Evolutionary conservation across 2,329 filamentous ascomycete genomes (phyloP), one percentile per base, ranked within the genome.

Genomic region (Tolypocladium inflatum): DNA sequence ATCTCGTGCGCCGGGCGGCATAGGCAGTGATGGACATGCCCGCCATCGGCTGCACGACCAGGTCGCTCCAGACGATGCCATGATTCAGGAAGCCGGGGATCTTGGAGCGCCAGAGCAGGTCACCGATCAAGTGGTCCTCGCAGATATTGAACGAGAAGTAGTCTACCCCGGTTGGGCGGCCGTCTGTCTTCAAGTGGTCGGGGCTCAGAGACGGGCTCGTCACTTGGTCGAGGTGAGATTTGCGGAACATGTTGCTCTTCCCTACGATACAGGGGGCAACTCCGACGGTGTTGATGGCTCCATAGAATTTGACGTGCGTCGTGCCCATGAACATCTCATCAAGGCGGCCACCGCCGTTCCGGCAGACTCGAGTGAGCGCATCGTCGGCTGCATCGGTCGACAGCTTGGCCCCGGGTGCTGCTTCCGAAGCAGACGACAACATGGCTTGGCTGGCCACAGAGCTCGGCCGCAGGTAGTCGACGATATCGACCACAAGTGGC

Each of bases 191-290:
- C 61, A 70, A 67, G 63, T 77, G 70, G 62, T 75, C 65, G 33
- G 75, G 77, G 64, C 79, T 80, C 63, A 67, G 72, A 56, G 70
- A 55, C 41, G 80, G 71, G 67, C 81, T 72, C 38, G 85, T 86
- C 10, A 94, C 82, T 63, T 82, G 81, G 72, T 97, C 84, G 41
- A 99, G 84, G 67, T 99, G 93, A 0, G 90, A 90, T 61, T 89
- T 90, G 59, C 94, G 89, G 74, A 97, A 99, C 92, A 99, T 97
- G 75, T 95, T 97, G 67, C 91, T 96, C 76, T 99, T 99, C 55
- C 94, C 94, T 26, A 97, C 88, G 59, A 96, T 88, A 73, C 94
- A 99, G 10, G 95, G 94, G 0, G 94, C 94, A 56, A 97, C 76
- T 4, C 89, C 82, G 19, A 97, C 90, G 0, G 90, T 90, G 73